phyloP scores from a whole-genome alignment of 805 yeast species.

The Metschnikowia gelsemii region DNA sequence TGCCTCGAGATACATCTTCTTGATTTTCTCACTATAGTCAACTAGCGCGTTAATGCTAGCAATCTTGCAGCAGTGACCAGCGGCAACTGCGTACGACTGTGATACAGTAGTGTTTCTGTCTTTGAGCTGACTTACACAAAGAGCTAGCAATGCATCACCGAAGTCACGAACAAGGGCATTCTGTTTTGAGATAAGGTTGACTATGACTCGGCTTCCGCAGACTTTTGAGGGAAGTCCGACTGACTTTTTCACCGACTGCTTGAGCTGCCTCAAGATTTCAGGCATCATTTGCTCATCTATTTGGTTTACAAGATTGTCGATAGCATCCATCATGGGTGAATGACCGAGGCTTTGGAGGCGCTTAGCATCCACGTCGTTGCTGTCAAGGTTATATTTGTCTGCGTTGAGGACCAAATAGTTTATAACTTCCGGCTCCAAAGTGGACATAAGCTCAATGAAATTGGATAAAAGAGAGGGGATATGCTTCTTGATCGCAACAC shows the following conservation, averaged over 20 bases:
- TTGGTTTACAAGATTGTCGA: conserved; percentile 65
- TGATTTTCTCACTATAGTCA: conserved; percentile 52
- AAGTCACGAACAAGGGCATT: conserved; percentile 43
- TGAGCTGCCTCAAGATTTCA: conserved; percentile 49
- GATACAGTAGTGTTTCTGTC: conserved; percentile 75
- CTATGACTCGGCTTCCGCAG: conserved; percentile 74
- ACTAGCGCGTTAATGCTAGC: conserved; percentile 52
- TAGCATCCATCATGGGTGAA: conserved; percentile 87
- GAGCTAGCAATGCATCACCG: conserved; percentile 62
- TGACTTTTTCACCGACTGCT: conserved; percentile 58
- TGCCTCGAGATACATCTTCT: conserved; percentile 56
- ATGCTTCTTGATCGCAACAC: conserved; percentile 60
- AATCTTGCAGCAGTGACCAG: conserved; percentile 73
- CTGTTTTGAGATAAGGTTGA: conserved; percentile 60
- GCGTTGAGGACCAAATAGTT: conserved; percentile 88
- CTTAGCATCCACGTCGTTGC: conserved; percentile 72
- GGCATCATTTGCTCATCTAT: conserved; percentile 51
- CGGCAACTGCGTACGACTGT: conserved; percentile 72
- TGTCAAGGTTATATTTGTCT: conserved; percentile 73
- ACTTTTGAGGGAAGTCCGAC: conserved; percentile 92
- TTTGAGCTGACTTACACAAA: conserved; percentile 56
- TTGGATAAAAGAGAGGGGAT: conserved; percentile 69
- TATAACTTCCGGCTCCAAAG: conserved; percentile 86
- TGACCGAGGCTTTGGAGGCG: conserved; percentile 69
- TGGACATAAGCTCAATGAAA: conserved; percentile 70